Evolutionary conservation across 371 early-diverging fungal species (phyloP).

Genomic region (Mortierella sp.): DNA sequence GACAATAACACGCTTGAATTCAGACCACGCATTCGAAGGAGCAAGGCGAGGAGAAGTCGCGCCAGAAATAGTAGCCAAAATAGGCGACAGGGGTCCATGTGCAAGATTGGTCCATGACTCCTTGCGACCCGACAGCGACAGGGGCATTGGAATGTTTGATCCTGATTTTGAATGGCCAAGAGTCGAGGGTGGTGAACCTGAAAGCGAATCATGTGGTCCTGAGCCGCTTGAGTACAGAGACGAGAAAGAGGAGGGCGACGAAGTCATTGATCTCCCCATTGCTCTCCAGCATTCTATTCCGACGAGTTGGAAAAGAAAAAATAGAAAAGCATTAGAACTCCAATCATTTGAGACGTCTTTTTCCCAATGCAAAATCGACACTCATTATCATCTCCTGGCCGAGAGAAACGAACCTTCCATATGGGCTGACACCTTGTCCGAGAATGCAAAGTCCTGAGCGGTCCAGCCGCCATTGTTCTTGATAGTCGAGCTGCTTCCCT

Average conservation of each 20-base stretch:
- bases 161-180: neutral
- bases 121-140: slow-evolving; percentile 33
- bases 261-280: slow-evolving; percentile 18
- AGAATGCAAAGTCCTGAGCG: slow-evolving; percentile 51
- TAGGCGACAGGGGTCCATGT: slow-evolving; percentile 49
- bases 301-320: neutral
- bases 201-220: slow-evolving; percentile 12
- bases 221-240: slow-evolving; percentile 31
- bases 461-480: slow-evolving; percentile 59
- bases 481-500: slow-evolving; percentile 40
- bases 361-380: neutral
- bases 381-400: neutral
- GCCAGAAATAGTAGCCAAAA: slow-evolving; percentile 44
- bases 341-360: neutral
- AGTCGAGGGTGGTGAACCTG: slow-evolving; percentile 21
- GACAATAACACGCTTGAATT: slow-evolving; percentile 53
- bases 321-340: neutral
- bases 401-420: slow-evolving; percentile 42
- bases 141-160: slow-evolving; percentile 14
- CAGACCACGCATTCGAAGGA: slow-evolving; percentile 56
- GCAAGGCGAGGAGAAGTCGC: slow-evolving; percentile 49
- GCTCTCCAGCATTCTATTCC: slow-evolving; percentile 47
- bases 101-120: slow-evolving; percentile 51
- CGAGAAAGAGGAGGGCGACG: slow-evolving; percentile 43
- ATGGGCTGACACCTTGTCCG: slow-evolving; percentile 43